Evolutionary conservation across 2,329 filamentous ascomycete species (phyloP), one percentile per base, ranked within the genome.

Genomic region (Microthyrium microscopicum): DNA sequence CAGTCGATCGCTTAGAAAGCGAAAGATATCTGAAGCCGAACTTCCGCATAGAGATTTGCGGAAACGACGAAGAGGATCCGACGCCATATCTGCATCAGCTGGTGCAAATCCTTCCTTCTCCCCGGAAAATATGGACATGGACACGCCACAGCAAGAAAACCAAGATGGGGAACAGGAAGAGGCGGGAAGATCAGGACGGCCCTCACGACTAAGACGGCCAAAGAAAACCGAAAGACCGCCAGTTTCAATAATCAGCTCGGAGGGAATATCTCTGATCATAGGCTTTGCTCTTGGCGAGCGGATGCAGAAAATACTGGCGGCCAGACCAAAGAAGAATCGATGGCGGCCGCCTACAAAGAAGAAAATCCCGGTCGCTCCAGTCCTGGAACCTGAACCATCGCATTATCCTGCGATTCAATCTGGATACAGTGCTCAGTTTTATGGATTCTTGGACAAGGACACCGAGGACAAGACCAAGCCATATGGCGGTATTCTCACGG

Each of bases 391-490:
- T 19, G 58, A 62, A 20, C 39, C 58, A 51, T 25, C 64, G 63
- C 48, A 70, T 64, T 52, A 72, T 42, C 72, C 70, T 36, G 60
- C 67, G 49, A 76, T 54, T 49, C 76, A 54, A 58, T 72, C 57
- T 52, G 70, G 45, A 57, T 85, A 81, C 48, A 72, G 73, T 2
- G 77, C 83, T 39, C 79, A 81, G 1, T 87, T 91, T 48, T 87
- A 87, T 45, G 81, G 81, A 0, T 85, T 94, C 42, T 78, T 79
- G 40, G 87, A 94, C 44, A 81, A 80, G 42, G 87, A 94, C 44
- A 85, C 94, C 39, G 85, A 95, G 46, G 85, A 94, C 46, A 62
- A 74, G 25, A 93, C 91, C 52, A 95, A 93, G 51, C 89, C 89
- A 0, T 98, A 95, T 43, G 89, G 89, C 19, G 89, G 89, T 2